phyloP scores from a whole-genome alignment of 192 early-diverging fungal species.

The Phlyctochytrium arcticum region DNA sequence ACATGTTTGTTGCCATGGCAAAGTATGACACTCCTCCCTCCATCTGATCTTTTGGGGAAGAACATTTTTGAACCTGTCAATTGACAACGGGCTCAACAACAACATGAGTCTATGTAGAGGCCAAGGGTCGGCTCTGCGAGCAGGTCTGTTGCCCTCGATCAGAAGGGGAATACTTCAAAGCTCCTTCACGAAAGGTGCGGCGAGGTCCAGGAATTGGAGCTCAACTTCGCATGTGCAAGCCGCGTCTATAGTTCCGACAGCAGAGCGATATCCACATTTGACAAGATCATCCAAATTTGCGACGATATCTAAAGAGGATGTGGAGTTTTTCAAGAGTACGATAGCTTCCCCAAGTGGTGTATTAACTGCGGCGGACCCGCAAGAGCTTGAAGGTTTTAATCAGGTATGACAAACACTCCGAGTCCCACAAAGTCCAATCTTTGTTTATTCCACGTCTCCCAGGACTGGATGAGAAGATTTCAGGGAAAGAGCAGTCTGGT shows the following conservation, averaged over 20 bases:
- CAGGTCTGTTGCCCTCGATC: too few species aligned
- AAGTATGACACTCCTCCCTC: too few species aligned
- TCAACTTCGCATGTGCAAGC: too few species aligned
- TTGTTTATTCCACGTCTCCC: neutral
- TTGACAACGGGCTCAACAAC: too few species aligned
- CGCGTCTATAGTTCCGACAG: neutral
- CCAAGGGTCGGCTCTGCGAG: too few species aligned
- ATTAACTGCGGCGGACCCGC: conserved; percentile 10
- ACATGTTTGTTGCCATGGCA: too few species aligned
- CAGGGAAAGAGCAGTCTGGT: conserved; percentile 76
- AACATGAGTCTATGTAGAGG: too few species aligned
- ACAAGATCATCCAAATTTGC: conserved; percentile 22
- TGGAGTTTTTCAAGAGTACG: conserved; percentile 11
- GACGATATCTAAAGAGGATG: conserved; percentile 20
- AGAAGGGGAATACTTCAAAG: too few species aligned
- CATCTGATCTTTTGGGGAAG: too few species aligned
- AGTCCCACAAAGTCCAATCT: neutral
- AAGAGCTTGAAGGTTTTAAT: conserved; percentile 38
- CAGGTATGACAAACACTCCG: conserved; percentile 20
- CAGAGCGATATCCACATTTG: conserved; percentile 24
- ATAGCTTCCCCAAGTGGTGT: conserved; percentile 1
- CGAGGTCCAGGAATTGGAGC: too few species aligned
- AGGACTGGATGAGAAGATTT: conserved; percentile 96
- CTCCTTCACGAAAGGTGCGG: too few species aligned
- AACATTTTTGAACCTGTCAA: too few species aligned